Base-by-base conservation (phyloP, 1,284 basidiomycete species). In the Pyrrhoderma lamaoense region DNA sequence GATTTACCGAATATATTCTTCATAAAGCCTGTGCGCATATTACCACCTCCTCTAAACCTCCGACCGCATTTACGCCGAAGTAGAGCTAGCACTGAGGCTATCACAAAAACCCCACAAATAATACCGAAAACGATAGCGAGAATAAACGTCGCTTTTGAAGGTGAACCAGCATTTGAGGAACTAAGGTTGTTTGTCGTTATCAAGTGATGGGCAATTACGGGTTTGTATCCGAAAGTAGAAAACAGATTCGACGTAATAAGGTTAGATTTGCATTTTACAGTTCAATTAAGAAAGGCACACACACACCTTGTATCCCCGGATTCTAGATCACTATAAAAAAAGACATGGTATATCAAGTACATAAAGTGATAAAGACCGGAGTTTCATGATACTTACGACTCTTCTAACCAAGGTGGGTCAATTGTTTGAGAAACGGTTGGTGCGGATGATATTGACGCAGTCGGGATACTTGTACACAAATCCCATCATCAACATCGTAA, bases 81-180 rank as follows among this genome's bases (percentile, higher is more conserved):
- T 46, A 8, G 31, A 14, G 21, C 36, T 8, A 23, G 22, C n/a
- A n/a, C n/a, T 18, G 21, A 49, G 35, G 18, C 21, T 31, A 31
- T 5, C 27, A 31, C 7, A 11, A 31, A 5, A 5, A 31, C 11
- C 27, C 27, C 27, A 31, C 27, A 31, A 5, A 56, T 45, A 23
- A 35, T 19, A 8, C 54, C 54, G 35, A 56, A 53, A 3, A 45
- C 50, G 8, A 51, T 48, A 36, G 54, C 45, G 5, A 53, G 46
- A 14, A 49, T 21, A 37, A 56, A 38, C 18, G 50, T 45, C 25
- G 23, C 22, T 13, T 14, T 9, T 4, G 49, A 51, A 3, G 43
- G 27, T 5, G 27, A 31, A 11, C 11, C 11, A 5, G 27, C 27
- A 5, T 31, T 11, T 31, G 27, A 5, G 7, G 27, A 31, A 31